Conservation (phyloP, 306 rosid genomes). For the Corylus avellana region DNA sequence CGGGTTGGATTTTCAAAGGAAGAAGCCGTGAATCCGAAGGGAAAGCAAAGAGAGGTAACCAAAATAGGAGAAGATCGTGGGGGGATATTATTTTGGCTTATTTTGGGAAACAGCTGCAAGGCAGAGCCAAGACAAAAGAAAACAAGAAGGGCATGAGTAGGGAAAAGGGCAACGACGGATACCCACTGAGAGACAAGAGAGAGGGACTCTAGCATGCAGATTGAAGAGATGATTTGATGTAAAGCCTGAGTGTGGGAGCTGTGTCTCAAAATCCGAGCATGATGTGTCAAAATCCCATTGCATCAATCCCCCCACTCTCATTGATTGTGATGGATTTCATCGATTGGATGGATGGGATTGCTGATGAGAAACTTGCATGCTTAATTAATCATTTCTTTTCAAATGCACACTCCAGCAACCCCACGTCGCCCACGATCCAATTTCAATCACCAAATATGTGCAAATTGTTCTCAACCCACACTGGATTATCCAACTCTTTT, state of each 20-base stretch:
- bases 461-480: too few species aligned
- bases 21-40: slow-evolving; percentile 52
- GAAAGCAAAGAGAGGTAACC: slow-evolving; percentile 16
- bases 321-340: slow-evolving; percentile 57
- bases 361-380: slow-evolving; percentile 45
- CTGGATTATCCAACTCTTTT: too few species aligned
- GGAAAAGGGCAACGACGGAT: slow-evolving; percentile 26
- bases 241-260: slow-evolving; percentile 45
- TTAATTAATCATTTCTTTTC: slow-evolving; percentile 34
- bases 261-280: slow-evolving; percentile 78
- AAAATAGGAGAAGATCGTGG: slow-evolving; percentile 40
- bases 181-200: slow-evolving; percentile 1
- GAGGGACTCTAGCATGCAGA: slow-evolving; percentile 49
- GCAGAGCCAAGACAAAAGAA: too few species aligned
- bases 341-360: slow-evolving; percentile 56
- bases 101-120: too few species aligned
- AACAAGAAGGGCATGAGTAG: not conserved
- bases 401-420: not conserved
- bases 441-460: too few species aligned
- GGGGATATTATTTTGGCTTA: not conserved
- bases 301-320: slow-evolving; percentile 45
- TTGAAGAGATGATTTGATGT: slow-evolving; percentile 64
- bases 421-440: not conserved
- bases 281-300: slow-evolving; percentile 82
- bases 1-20: not conserved